phyloP scores from a whole-genome alignment of 176 grass and related monocot species.

The Zoysia pacifica region DNA sequence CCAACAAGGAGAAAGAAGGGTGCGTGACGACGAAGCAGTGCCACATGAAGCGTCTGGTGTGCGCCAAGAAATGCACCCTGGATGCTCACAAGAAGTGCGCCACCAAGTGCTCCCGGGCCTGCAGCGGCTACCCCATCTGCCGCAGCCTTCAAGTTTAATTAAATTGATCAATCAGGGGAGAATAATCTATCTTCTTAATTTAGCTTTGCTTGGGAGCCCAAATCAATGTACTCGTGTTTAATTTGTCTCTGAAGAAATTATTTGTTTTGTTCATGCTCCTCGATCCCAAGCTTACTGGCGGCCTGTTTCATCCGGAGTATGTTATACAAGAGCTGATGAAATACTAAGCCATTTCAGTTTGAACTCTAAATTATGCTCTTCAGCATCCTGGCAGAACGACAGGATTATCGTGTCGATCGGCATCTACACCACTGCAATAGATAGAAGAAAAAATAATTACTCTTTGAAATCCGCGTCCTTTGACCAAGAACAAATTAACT shows the following conservation, averaged over 20 bases:
- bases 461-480: too few species aligned
- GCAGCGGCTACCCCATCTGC: conserved; percentile 25
- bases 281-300: too few species aligned
- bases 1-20: neutral
- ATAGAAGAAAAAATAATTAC: conserved; percentile 58
- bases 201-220: too few species aligned
- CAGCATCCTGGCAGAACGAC: conserved; percentile 93
- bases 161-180: too few species aligned
- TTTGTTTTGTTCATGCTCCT: too few species aligned
- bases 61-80: conserved; percentile 39
- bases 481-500: too few species aligned
- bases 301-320: too few species aligned
- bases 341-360: too few species aligned
- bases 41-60: conserved; percentile 38
- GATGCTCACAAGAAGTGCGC: conserved; percentile 14
- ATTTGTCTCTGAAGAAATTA: too few species aligned
- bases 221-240: too few species aligned
- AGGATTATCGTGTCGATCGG: conserved; percentile 86
- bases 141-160: neutral
- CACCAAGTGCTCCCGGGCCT: conserved; percentile 29
- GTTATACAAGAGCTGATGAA: too few species aligned
- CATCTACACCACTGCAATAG: conserved; percentile 63
- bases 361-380: conserved; percentile 53
- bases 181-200: too few species aligned
- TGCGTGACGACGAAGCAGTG: conserved; percentile 37